Evolutionary conservation across 257 asterid species (phyloP), one percentile per base, ranked within the genome.

Genomic region (Nemophila menziesii): DNA sequence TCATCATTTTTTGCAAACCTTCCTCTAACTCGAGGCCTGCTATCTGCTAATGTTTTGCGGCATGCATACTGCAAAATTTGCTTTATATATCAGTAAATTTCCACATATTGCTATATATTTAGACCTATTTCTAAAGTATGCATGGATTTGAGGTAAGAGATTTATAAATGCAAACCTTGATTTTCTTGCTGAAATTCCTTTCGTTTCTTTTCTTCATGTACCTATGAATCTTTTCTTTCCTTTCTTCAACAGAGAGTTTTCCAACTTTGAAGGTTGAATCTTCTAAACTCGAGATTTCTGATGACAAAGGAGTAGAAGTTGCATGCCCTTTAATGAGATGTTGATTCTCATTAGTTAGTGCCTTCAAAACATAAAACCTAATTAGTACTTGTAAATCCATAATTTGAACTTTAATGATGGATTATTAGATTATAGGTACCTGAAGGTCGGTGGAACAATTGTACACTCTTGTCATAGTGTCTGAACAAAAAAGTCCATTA

Each of bases 111-210:
- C n/a, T n/a, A n/a, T 20, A 13, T n/a, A n/a, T n/a, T n/a, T n/a
- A n/a, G n/a, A n/a, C n/a, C n/a, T n/a, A n/a, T n/a, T n/a, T n/a
- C n/a, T n/a, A n/a, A n/a, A n/a, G n/a, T n/a, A n/a, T n/a, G n/a
- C n/a, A n/a, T n/a, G n/a, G n/a, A n/a, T n/a, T n/a, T 24, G 33
- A 24, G 33, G 4, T 9, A 4, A 24, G 33, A 24, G 9, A 4
- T 24, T 24, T 24, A 29, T 34, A 39, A 38, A 54, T 43, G 22
- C 14, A 33, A 10, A 77, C 97, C 94, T 86, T 86, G 52, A 86
- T 86, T 75, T 82, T 86, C 85, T 86, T 86, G 79, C 85, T 77
- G 40, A 87, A 87, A 64, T 82, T 87, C 51, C 94, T 75, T 55
- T 87, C 89, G 22, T 87, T 87, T 48, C 93, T 69, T 58, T 87